Evolutionary conservation across 202 grass and related monocot genomes (phyloP), one percentile per base, ranked within the genome.

Genomic region (Eragrostis tef): DNA sequence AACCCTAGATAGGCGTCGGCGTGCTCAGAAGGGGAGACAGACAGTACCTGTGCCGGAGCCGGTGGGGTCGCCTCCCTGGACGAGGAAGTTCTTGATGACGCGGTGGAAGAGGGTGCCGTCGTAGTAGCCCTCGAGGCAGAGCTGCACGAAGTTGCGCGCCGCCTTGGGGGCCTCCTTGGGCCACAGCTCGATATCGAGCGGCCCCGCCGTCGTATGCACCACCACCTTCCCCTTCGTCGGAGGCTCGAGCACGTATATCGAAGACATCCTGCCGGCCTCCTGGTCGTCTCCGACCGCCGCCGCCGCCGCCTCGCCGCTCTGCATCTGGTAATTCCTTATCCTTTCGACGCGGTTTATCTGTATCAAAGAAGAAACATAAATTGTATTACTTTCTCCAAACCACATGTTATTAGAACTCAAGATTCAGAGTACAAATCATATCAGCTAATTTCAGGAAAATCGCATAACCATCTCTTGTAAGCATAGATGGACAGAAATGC

Each of bases 171-270:
- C 95, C 79, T 98, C 92, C 81, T 94, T 98, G 24, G 95, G 90
- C 95, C 95, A 98, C 51, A 98, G 85, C 82, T 98, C 95, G 51
- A 98, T 91, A 70, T 98, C 95, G 63, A 98, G 77, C 11, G 92
- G 92, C 0, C 95, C 95, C 22, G 88, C 58, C 49, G 90, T 94
- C 73, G 95, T 98, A 68, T 88, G 91, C 79, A 98, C 68, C 83
- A 98, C 92, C 80, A 98, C 95, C 90, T 94, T 98, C 6, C 95
- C 95, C 80, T 91, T 93, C 76, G 92, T 98, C 65, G 92, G 95
- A 45, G 92, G 95, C 87, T 98, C 95, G 5, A 98, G 85, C 75
- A 94, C 88, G 77, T 98, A 98, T 45, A 98, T 76, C 82, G 92
- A 89, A 73, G 95, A 98, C 95, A 98, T 98, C 73, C 72, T 70